phyloP scores from a whole-genome alignment of 2,329 filamentous ascomycete genomes.

The Monilinia fructicola region DNA sequence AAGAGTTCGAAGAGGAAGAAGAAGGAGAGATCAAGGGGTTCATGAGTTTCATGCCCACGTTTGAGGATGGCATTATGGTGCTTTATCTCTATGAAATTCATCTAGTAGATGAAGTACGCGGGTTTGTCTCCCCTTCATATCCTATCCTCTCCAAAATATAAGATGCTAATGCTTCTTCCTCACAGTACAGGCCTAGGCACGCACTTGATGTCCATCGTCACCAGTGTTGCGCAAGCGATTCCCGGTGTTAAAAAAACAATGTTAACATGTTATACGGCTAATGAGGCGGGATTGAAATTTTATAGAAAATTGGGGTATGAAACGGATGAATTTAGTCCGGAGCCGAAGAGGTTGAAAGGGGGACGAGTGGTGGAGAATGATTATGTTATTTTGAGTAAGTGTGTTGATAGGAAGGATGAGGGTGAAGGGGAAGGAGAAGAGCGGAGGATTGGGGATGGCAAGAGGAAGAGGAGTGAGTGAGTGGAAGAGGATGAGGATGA shows the following conservation, averaged over 20 bases:
- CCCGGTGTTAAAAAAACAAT: conserved; percentile 63
- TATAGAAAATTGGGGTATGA: conserved; percentile 61
- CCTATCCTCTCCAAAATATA: not conserved
- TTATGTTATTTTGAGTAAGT: conserved; percentile 60
- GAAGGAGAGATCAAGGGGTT: conserved; percentile 51
- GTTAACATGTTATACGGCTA: conserved; percentile 70
- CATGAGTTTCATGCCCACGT: conserved; percentile 69
- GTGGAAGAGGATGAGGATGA: not conserved
- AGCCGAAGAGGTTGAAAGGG: conserved; percentile 52
- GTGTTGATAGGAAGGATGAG: not conserved
- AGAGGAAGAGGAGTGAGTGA: not conserved
- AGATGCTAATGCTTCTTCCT: conserved; percentile 11
- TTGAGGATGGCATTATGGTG: conserved; percentile 64
- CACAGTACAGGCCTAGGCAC: conserved; percentile 61
- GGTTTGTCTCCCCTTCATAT: conserved; percentile 44
- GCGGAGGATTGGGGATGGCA: not conserved
- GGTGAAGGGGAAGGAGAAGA: not conserved
- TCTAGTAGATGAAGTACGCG: conserved; percentile 55
- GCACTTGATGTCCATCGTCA: conserved; percentile 57
- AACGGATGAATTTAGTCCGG: conserved; percentile 56
- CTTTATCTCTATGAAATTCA: conserved; percentile 82
- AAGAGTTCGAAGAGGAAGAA: conserved; percentile 17
- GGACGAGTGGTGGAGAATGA: conserved; percentile 55
- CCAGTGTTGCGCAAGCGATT: conserved; percentile 53
- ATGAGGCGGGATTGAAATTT: conserved; percentile 56